A percentile compares a stretch with the other conserved stretches of the same genome.
Conservation (phyloP, 2,329 filamentous ascomycete species). For the Periglandula ipomoeae region DNA sequence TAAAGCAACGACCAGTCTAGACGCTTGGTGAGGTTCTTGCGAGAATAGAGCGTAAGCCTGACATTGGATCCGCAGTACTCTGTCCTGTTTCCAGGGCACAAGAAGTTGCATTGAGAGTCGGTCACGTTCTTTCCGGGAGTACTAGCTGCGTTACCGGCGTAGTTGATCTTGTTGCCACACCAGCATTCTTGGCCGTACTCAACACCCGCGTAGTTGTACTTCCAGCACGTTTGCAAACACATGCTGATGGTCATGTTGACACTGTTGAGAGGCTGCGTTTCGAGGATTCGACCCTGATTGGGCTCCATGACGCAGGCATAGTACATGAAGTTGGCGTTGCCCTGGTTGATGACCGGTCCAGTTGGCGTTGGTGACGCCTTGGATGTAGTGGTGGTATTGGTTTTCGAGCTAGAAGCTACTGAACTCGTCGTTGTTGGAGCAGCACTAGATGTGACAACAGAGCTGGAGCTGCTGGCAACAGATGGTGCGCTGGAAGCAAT, state of each 20-base stretch:
- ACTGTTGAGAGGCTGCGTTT: conserved; percentile 20
- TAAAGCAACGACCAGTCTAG: background rate
- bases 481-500: too few species aligned
- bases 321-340: conserved; percentile 28
- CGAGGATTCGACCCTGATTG: conserved; percentile 21
- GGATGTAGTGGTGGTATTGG: background rate
- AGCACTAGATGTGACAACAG: conserved; percentile 4
- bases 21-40: conserved; percentile 4
- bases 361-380: conserved; percentile 15
- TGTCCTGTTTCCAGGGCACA: conserved; percentile 24
- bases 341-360: conserved; percentile 19
- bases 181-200: conserved; percentile 30
- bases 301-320: conserved; percentile 28
- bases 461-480: background rate
- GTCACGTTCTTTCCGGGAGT: conserved; percentile 21
- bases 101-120: conserved; percentile 21
- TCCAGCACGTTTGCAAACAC: conserved; percentile 23
- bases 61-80: conserved; percentile 22
- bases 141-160: conserved; percentile 14
- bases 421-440: background rate
- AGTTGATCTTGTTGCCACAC: conserved; percentile 24
- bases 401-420: background rate
- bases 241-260: conserved; percentile 23
- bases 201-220: conserved; percentile 26
- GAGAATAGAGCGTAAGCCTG: conserved; percentile 23